Base-by-base conservation (phyloP, 176 grass and related monocot species). In the Coix lacrymajobi region DNA sequence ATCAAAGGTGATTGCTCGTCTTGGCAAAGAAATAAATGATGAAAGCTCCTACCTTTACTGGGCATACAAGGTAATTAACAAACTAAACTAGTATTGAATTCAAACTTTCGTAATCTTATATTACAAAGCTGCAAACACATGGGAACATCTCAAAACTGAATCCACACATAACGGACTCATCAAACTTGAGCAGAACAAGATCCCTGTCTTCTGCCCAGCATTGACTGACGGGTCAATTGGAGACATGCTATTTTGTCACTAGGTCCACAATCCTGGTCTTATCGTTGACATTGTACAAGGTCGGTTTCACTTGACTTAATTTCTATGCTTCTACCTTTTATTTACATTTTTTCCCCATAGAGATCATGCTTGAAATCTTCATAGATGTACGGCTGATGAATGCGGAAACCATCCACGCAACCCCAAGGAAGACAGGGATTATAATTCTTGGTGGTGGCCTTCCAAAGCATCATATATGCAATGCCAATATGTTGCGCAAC, bases 401-500 rank as follows among this genome's bases (percentile, higher is more conserved):
- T 84, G 90, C 88, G 45, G 92, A 98, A 89, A 88, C 92, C 22
- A 84, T 98, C 79, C 92, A 98, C 72, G 90, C 87, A 30, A 80
- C 32, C 49, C 81, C 69, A 75, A 92, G 92, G 72, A 98, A 93
- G 83, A 98, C 92, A 24, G 92, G 95, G 69, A 85, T 91, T 66
- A 98, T 98, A 76, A 51, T 93, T 80, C 87, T 95, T 56, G 95
- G 92, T 63, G 95, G 95, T 60, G 92, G 95, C 40, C 86, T 94
- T 69, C 92, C 90, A 15, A 98, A 98, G 71, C 95, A 98, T 78
- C 95, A 98, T 63, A 95, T 98, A 83, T 93, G 92, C 79, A 98
- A 98, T 79, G 95, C 95, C 56, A 98, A 98, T 87, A 98, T 98
- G 95, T 86, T 98, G 34, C 88, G 95, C 11, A 94, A 95, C 67